phyloP scores from a whole-genome alignment of 805 yeast genomes.

The Wickerhamomyces hampshirensis region DNA sequence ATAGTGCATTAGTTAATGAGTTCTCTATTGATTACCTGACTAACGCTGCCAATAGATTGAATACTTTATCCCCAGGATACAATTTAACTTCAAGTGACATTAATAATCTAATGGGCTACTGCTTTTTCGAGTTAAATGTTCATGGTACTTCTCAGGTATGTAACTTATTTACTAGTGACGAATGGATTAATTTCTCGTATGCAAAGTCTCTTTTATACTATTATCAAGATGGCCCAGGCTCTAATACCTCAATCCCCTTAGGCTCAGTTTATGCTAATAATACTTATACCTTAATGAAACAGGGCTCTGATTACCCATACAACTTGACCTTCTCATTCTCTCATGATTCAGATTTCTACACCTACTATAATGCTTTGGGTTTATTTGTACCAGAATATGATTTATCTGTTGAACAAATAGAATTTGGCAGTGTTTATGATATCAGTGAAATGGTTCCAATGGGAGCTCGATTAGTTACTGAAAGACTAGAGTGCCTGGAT shows the following conservation, averaged over 20 bases:
- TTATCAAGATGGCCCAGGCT: conserved; percentile 62
- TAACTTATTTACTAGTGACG: conserved; percentile 61
- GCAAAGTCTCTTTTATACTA: conserved; percentile 52
- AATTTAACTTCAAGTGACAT: conserved; percentile 51
- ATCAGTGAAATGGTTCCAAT: conserved; percentile 48
- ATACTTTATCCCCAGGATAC: conserved; percentile 48
- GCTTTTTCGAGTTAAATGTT: conserved; percentile 74
- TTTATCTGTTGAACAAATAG: conserved; percentile 40
- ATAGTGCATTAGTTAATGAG: conserved; percentile 13
- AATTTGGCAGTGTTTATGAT: conserved; percentile 44
- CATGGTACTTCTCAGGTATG: conserved; percentile 66
- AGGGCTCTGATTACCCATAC: conserved; percentile 44
- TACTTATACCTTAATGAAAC: conserved; percentile 43
- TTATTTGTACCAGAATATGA: conserved; percentile 33
- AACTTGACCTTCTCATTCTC: conserved; percentile 65
- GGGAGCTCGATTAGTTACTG: conserved; percentile 51
- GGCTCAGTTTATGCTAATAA: conserved; percentile 58
- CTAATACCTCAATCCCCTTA: conserved; percentile 48
- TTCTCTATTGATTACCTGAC: conserved; percentile 35
- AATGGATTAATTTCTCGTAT: conserved; percentile 60
- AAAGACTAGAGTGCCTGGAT: conserved; percentile 40
- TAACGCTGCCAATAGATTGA: conserved; percentile 54
- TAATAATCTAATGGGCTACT: conserved; percentile 48
- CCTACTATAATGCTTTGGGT: conserved; percentile 63
- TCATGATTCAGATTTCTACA: conserved; percentile 66